A percentile compares a stretch with the other conserved stretches of the same genome.
Evolutionary conservation across 2,329 filamentous ascomycete genomes (phyloP).

Genomic region (Exophiala lecanii-corni): DNA sequence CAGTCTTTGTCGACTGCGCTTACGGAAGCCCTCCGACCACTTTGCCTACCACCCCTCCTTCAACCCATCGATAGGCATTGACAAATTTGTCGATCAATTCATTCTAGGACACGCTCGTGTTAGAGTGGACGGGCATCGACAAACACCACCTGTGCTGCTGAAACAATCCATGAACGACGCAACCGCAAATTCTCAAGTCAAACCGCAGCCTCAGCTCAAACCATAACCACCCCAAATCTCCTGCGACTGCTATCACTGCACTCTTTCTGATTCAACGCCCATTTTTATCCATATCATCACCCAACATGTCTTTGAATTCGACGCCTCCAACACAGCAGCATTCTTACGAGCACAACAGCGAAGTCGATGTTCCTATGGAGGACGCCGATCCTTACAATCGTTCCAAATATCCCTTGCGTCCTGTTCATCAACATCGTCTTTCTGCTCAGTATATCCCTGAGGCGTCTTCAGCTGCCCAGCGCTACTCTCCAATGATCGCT

Average conservation of each 20-base stretch:
- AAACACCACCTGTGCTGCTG: too few relatives aligned
- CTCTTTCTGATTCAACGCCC: conserved; percentile 6
- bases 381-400: conserved; percentile 81
- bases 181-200: not conserved
- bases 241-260: conserved; percentile 8
- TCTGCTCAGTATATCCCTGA: conserved; percentile 68
- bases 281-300: not conserved
- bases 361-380: conserved; percentile 79
- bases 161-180: not conserved
- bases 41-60: conserved; percentile 9
- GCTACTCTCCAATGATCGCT: conserved; percentile 94
- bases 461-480: conserved; percentile 76
- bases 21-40: conserved; percentile 14
- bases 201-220: not conserved
- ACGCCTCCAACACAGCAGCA: conserved; percentile 57
- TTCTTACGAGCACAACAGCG: conserved; percentile 60
- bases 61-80: not conserved
- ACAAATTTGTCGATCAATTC: not conserved
- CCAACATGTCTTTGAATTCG: conserved; percentile 48
- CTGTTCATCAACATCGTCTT: conserved; percentile 70
- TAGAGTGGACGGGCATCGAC: not conserved
- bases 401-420: conserved; percentile 79
- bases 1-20: conserved; percentile 23
- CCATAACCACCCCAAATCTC: not conserved
- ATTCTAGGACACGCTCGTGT: not conserved